phyloP scores from a whole-genome alignment of 2,329 filamentous ascomycete species.

The Cytospora mali region DNA sequence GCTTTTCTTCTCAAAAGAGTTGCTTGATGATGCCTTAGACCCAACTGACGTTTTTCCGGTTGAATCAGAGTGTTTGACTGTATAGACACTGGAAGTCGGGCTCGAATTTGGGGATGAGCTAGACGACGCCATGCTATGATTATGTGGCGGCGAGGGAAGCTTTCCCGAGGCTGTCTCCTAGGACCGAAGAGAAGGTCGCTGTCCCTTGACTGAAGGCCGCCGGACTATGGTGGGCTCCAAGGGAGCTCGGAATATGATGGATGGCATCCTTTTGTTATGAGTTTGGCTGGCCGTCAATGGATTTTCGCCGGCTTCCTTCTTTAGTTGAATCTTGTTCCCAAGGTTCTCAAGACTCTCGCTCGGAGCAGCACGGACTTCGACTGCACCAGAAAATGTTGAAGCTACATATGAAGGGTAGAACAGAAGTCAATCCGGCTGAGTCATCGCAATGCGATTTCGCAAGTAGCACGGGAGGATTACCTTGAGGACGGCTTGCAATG shows the following conservation, averaged over 20 bases:
- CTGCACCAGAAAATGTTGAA: constrained; percentile 25
- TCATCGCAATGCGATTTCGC: neutral
- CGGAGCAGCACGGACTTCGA: constrained; percentile 4
- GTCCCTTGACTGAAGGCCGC: constrained; percentile 42
- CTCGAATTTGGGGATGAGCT: constrained; percentile 33
- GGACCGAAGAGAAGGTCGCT: constrained; percentile 41
- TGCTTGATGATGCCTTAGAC: constrained; percentile 42
- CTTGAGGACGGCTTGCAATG: constrained; percentile 30
- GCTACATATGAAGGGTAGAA: neutral
- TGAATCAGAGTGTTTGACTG: constrained; percentile 33
- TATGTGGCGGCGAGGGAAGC: constrained; percentile 23
- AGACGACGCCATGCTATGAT: constrained; percentile 17
- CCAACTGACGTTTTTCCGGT: constrained; percentile 45
- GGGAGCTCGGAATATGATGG: constrained; percentile 42
- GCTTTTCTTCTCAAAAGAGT: constrained; percentile 36
- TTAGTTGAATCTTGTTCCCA: constrained; percentile 26
- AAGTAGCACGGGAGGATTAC: constrained; percentile 6
- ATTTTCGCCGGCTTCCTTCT: constrained; percentile 8
- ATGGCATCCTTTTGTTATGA: constrained; percentile 41
- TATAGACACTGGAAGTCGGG: constrained; percentile 31
- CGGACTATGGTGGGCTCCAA: constrained; percentile 48
- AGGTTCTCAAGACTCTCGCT: constrained; percentile 11
- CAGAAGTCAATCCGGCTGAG: neutral
- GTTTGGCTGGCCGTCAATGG: neutral
- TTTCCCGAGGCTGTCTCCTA: constrained; percentile 36